phyloP scores from a whole-genome alignment of 495 filamentous ascomycete species.

The Pyronema omphalodes region DNA sequence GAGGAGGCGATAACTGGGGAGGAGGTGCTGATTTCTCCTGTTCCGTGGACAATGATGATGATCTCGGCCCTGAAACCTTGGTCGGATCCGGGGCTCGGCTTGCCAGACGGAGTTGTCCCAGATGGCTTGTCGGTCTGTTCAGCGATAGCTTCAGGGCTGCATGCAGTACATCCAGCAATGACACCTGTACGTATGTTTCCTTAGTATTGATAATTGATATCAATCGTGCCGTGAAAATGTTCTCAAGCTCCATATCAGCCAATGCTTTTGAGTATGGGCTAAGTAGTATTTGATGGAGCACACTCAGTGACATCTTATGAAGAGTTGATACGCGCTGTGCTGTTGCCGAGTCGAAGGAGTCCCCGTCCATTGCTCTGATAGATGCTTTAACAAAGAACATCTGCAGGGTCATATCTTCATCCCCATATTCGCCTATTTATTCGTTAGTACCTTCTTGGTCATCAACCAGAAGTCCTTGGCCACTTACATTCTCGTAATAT shows the following conservation, averaged over 20 bases:
- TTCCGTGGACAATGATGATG: conserved; percentile 3
- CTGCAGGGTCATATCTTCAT: conserved; percentile 37
- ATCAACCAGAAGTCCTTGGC: neutral
- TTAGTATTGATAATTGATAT: conserved; percentile 38
- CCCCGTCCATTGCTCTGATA: conserved; percentile 36
- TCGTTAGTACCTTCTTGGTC: conserved; percentile 11
- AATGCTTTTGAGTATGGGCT: conserved; percentile 49
- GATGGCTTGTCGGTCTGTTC: conserved; percentile 28
- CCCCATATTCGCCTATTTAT: conserved; percentile 28
- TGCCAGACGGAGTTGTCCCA: conserved; percentile 24
- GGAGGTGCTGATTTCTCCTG: conserved; percentile 19
- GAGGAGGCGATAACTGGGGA: conserved; percentile 39
- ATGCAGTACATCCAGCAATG: conserved; percentile 56
- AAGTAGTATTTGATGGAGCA: conserved; percentile 57
- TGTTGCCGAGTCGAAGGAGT: conserved; percentile 25
- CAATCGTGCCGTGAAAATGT: conserved; percentile 51
- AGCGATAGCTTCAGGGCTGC: conserved; percentile 49
- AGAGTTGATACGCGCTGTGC: conserved; percentile 36
- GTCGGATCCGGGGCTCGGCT: conserved; percentile 15
- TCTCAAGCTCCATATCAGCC: conserved; percentile 52
- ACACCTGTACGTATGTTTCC: conserved; percentile 50
- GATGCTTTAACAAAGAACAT: conserved; percentile 43
- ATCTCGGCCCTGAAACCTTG: conserved; percentile 26
- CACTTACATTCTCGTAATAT: conserved; percentile 8
- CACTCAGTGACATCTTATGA: conserved; percentile 48